Evolutionary conservation across 208 protist genomes (phyloP).

Genomic region (Herpetomonas samuelpessoai): DNA sequence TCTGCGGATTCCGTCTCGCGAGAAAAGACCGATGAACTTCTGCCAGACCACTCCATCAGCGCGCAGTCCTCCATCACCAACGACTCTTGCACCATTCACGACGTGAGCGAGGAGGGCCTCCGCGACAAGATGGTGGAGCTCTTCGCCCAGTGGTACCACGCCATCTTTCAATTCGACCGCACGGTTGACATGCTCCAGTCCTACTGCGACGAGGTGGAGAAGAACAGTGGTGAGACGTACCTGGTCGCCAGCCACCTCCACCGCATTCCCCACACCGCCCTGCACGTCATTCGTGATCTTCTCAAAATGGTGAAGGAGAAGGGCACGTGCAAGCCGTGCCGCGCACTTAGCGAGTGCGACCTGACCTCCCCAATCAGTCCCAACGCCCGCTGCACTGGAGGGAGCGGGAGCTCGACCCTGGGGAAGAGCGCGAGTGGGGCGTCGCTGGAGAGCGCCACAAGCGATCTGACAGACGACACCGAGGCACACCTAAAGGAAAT

Average conservation of each 20-base stretch:
- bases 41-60: too few relatives aligned
- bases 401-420: neutral
- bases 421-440: neutral
- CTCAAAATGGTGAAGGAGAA: neutral
- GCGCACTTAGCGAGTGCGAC: neutral
- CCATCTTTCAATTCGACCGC: slow-evolving; percentile 28
- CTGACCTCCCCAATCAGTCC: neutral
- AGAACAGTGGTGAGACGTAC: neutral
- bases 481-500: neutral
- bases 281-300: neutral
- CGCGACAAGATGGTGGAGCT: neutral
- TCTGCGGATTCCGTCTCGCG: too few relatives aligned
- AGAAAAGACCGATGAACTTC: neutral
- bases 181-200: slow-evolving; percentile 14
- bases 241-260: neutral
- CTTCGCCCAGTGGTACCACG: slow-evolving; percentile 12
- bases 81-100: neutral
- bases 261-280: neutral
- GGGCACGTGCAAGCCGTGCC: neutral
- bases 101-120: neutral
- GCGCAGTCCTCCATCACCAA: neutral
- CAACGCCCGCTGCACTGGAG: neutral
- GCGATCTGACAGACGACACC: neutral
- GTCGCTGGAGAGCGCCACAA: neutral
- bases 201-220: slow-evolving; percentile 8